A percentile compares a stretch with the other conserved stretches of the same genome.
Conservation (phyloP, 148 eudicot genomes). For the Diospyros kaki region DNA sequence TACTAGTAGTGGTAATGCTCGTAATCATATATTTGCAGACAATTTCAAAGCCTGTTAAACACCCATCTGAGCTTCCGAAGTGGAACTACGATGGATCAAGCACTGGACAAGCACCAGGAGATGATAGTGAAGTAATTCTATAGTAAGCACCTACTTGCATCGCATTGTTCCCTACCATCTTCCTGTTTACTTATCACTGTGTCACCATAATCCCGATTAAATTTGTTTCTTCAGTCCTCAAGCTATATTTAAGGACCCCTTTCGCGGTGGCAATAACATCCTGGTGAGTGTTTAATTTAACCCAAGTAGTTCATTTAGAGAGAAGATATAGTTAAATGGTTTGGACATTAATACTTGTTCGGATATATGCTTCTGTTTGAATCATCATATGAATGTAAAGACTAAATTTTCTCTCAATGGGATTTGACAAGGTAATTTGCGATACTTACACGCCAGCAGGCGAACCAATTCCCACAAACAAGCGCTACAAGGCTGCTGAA, state of each 20-base stretch:
- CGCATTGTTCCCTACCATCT: background rate
- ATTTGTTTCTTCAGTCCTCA: conserved; percentile 61
- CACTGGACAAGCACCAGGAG: conserved; percentile 99
- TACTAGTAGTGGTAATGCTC: background rate
- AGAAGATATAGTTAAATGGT: background rate
- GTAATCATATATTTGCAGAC: conserved; percentile 44
- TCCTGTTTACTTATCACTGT: background rate
- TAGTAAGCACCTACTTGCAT: conserved; percentile 56
- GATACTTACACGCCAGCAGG: conserved; percentile 95
- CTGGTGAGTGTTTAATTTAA: conserved; percentile 54
- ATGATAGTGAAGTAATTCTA: conserved; percentile 97
- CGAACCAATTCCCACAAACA: conserved; percentile 96
- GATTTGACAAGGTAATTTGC: conserved; percentile 67
- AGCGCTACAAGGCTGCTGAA: conserved; percentile 82
- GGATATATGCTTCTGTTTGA: background rate
- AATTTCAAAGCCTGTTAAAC: conserved; percentile 71
- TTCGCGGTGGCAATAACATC: conserved; percentile 98
- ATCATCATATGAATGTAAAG: background rate
- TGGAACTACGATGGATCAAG: conserved; percentile 99
- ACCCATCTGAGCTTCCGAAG: conserved; percentile 98
- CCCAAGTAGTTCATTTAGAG: conserved; percentile 4
- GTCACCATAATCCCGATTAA: background rate
- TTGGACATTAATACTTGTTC: background rate
- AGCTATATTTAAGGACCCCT: conserved; percentile 97
- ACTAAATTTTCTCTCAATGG: background rate